Evolutionary conservation across 805 yeast genomes (phyloP).

Genomic region (Saccharomycopsis babjevae): DNA sequence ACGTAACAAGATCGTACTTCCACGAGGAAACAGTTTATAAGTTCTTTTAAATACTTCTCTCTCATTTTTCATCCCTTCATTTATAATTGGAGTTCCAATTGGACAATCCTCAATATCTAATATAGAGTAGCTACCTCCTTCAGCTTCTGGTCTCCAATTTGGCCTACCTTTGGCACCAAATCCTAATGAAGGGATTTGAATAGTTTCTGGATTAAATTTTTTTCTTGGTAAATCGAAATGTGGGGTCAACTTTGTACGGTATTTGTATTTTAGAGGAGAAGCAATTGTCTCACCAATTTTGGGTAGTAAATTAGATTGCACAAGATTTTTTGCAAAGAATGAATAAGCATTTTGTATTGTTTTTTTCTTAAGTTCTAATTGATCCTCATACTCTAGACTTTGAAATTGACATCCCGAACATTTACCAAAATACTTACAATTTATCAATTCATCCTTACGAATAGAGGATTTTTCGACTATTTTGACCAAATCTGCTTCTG

Average conservation of each 20-base stretch:
- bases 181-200: slow-evolving; percentile 62
- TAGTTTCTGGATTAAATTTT: slow-evolving; percentile 28
- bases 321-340: slow-evolving; percentile 55
- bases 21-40: slow-evolving; percentile 48
- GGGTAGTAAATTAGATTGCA: slow-evolving; percentile 40
- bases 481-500: slow-evolving; percentile 61
- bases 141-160: slow-evolving; percentile 43
- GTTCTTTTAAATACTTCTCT: slow-evolving; percentile 43
- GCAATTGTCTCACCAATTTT: slow-evolving; percentile 51
- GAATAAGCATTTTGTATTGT: slow-evolving; percentile 77
- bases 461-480: slow-evolving; percentile 39
- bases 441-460: slow-evolving; percentile 49
- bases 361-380: slow-evolving; percentile 57
- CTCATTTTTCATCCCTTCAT: slow-evolving; percentile 64
- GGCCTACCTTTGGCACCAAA: slow-evolving; percentile 83
- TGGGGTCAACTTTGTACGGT: slow-evolving; percentile 92
- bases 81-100: slow-evolving; percentile 75
- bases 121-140: slow-evolving; percentile 53
- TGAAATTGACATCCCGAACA: slow-evolving; percentile 97
- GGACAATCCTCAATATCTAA: slow-evolving; percentile 91
- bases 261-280: slow-evolving; percentile 67
- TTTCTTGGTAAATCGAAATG: slow-evolving; percentile 74
- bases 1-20: slow-evolving; percentile 79
- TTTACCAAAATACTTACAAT: slow-evolving; percentile 78
- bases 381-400: slow-evolving; percentile 60